These are phyloP conservation scores for Micractinium sp. DNA, from an alignment of 139 green algal genomes.

Conservation along the genomic window DNA sequence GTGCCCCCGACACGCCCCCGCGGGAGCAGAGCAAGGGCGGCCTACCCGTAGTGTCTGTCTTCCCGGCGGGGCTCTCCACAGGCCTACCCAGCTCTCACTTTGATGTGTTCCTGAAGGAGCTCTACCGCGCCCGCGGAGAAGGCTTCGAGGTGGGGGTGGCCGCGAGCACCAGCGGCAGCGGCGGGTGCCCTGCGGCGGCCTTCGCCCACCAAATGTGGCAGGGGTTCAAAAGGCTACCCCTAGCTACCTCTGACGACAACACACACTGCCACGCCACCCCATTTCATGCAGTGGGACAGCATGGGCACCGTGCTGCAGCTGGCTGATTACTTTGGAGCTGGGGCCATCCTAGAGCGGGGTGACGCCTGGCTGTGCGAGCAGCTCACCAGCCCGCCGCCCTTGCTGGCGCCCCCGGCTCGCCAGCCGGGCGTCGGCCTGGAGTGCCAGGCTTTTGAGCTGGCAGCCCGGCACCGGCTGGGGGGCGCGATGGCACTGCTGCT, in stretches of 20 bases:
- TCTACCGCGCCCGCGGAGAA: neutral
- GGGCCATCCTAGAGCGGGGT: neutral
- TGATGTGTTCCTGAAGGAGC: neutral
- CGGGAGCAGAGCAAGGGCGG: neutral
- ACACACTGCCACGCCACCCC: neutral
- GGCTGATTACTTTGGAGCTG: conserved; percentile 20
- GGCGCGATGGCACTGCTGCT: conserved; percentile 11
- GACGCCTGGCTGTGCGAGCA: conserved; percentile 25
- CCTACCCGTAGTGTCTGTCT: neutral
- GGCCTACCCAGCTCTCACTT: neutral
- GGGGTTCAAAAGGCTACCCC: neutral
- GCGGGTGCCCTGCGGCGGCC: too few relatives aligned
- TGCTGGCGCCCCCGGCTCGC: neutral
- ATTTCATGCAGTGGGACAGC: conserved; percentile 6
- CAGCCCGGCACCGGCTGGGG: conserved; percentile 23
- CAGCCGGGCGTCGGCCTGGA: neutral
- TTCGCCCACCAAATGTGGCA: too few relatives aligned
- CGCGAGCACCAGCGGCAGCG: too few relatives aligned
- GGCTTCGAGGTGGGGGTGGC: neutral
- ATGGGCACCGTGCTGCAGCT: neutral
- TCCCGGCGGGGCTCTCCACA: neutral
- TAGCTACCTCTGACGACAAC: neutral
- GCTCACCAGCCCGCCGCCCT: neutral
- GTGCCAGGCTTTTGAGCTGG: conserved; percentile 14
- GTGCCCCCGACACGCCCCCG: too few relatives aligned